Evolutionary conservation across 1,139 yeast genomes (phyloP).

Genomic region (Debaryomyces subglobosus): DNA sequence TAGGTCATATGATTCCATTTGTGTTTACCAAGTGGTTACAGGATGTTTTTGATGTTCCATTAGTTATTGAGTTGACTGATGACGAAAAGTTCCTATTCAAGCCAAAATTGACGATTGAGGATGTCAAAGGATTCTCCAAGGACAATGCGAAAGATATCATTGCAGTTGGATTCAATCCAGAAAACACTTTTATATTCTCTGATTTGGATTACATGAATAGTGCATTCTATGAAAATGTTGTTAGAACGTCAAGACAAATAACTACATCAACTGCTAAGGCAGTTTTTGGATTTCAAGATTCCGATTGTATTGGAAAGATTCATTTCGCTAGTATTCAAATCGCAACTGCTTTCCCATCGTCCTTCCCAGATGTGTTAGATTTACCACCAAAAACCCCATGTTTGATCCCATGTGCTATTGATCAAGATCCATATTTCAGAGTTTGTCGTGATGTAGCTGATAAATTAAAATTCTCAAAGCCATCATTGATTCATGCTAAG

Average conservation of each 20-base stretch:
- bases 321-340: conserved; percentile 97
- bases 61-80: conserved; percentile 93
- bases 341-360: conserved; percentile 92
- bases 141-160: conserved; percentile 93
- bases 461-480: conserved; percentile 87
- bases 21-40: conserved; percentile 97
- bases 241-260: conserved; percentile 91
- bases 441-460: conserved; percentile 97
- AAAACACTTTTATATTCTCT: conserved; percentile 92
- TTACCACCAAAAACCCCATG: conserved; percentile 88
- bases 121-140: conserved; percentile 75
- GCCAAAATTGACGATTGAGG: conserved; percentile 83
- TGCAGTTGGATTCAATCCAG: conserved; percentile 92
- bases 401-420: conserved; percentile 98
- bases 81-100: conserved; percentile 97
- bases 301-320: conserved; percentile 91
- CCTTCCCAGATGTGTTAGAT: conserved; percentile 92
- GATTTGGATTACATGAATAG: conserved; percentile 94
- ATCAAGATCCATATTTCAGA: conserved; percentile 98
- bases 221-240: conserved; percentile 91
- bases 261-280: conserved; percentile 96
- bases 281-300: conserved; percentile 96
- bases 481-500: conserved; percentile 89
- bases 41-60: conserved; percentile 96
- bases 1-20: conserved; percentile 97